phyloP scores from a whole-genome alignment of 768 basidiomycete genomes.

The Russula emetica region DNA sequence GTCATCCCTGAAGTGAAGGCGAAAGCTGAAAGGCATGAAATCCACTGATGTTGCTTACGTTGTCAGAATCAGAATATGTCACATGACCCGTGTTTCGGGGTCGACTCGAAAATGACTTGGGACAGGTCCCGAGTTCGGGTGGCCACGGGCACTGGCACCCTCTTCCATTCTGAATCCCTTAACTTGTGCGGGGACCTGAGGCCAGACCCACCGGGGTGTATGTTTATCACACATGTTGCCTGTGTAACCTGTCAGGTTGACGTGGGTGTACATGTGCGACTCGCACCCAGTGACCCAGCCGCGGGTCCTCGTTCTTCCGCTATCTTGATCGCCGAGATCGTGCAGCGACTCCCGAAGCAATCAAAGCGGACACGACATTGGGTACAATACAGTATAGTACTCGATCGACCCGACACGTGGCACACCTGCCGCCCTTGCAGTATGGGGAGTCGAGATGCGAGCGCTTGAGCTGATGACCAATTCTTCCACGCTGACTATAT shows the following conservation, averaged over 20 bases:
- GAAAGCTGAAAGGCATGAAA: no score
- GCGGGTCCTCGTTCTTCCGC: neutral
- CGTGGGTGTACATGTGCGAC: no score
- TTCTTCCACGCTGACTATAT: neutral
- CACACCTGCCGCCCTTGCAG: neutral
- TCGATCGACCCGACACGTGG: neutral
- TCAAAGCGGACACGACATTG: no score
- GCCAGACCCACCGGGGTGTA: neutral
- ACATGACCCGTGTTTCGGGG: neutral
- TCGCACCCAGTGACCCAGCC: neutral
- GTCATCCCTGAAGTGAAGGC: no score
- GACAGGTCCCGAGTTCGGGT: neutral
- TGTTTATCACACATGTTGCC: conserved; percentile 5
- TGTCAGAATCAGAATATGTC: neutral
- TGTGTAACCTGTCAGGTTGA: neutral
- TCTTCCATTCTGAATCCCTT: conserved; percentile 1
- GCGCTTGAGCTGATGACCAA: neutral
- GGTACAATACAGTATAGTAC: neutral
- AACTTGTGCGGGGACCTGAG: neutral
- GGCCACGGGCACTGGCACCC: neutral
- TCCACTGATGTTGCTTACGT: neutral
- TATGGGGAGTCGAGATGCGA: conserved; percentile 1
- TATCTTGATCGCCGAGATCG: neutral
- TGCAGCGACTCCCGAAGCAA: neutral
- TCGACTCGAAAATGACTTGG: no score